Evolutionary conservation across 441 rosid species (phyloP).

Genomic region (Gossypium gossypioides): DNA sequence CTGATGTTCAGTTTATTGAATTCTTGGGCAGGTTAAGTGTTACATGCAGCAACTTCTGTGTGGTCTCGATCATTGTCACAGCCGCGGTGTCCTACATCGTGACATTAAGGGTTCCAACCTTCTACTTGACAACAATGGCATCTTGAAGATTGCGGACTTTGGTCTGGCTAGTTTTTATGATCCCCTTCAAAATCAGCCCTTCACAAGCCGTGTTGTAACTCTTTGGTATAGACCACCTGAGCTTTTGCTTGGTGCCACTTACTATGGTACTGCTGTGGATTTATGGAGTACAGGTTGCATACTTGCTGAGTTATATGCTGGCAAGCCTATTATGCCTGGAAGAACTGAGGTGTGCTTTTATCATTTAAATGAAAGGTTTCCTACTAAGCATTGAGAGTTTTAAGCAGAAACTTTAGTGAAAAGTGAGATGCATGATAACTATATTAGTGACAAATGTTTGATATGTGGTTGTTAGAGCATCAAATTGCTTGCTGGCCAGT

Average conservation of each 20-base stretch:
- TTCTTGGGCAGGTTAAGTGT: slow-evolving; percentile 65
- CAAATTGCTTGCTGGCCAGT: neutral
- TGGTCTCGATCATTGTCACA: slow-evolving; percentile 93
- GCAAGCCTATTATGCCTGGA: slow-evolving; percentile 99
- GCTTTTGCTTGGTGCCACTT: slow-evolving; percentile 88
- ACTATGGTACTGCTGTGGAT: slow-evolving; percentile 80
- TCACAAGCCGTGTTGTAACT: slow-evolving; percentile 93
- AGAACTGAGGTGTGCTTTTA: slow-evolving; percentile 78
- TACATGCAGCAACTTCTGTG: slow-evolving; percentile 72
- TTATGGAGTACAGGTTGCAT: slow-evolving; percentile 96
- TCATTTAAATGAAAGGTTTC: neutral
- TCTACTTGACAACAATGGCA: slow-evolving; percentile 75
- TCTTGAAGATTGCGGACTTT: slow-evolving; percentile 88
- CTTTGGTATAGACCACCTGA: slow-evolving; percentile 98
- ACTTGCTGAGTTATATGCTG: slow-evolving; percentile 88
- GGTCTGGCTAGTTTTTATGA: slow-evolving; percentile 86
- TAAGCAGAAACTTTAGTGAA: neutral
- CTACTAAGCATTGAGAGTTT: neutral
- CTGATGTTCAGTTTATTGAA: neutral
- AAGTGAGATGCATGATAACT: too few relatives aligned
- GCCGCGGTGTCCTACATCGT: slow-evolving; percentile 81
- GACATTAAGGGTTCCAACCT: slow-evolving; percentile 96
- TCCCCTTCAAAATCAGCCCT: slow-evolving; percentile 56
- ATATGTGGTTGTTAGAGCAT: neutral
- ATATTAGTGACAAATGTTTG: neutral